phyloP scores from a whole-genome alignment of 23 red algal species.

The Agarophyton chilense region DNA sequence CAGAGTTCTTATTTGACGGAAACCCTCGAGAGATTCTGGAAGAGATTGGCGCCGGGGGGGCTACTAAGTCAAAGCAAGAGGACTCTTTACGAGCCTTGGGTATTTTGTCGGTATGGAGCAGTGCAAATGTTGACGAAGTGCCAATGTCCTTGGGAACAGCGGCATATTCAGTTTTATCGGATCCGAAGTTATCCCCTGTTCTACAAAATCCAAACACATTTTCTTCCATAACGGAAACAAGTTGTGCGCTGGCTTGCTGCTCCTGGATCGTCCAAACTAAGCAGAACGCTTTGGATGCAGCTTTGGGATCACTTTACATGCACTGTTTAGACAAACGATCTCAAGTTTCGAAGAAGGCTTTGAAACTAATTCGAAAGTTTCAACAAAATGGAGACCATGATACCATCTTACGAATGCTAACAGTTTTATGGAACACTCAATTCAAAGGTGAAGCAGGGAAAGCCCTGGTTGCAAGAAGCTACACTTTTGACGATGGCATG shows the following conservation, averaged over 20 bases:
- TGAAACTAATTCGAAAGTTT: conserved; percentile 19
- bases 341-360: conserved; percentile 12
- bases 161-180: background rate
- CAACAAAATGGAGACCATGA: background rate
- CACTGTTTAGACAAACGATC: conserved; percentile 13
- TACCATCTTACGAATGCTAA: conserved; percentile 10
- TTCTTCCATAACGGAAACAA: background rate
- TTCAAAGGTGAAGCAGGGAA: conserved; percentile 11
- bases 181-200: conserved; percentile 33
- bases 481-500: conserved; percentile 57
- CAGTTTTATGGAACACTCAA: conserved; percentile 45
- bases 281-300: background rate
- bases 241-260: conserved; percentile 45
- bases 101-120: conserved; percentile 3
- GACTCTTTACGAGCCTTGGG: conserved; percentile 19
- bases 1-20: background rate
- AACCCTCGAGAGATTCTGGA: conserved; percentile 1
- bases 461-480: conserved; percentile 24
- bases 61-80: conserved; percentile 35
- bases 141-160: background rate
- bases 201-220: conserved; percentile 35
- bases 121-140: background rate
- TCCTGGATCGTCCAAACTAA: conserved; percentile 26
- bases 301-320: conserved; percentile 10
- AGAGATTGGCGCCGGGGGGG: background rate